Evolutionary conservation across 768 basidiomycete genomes (phyloP).

Genomic region (Mrakia blollopis): DNA sequence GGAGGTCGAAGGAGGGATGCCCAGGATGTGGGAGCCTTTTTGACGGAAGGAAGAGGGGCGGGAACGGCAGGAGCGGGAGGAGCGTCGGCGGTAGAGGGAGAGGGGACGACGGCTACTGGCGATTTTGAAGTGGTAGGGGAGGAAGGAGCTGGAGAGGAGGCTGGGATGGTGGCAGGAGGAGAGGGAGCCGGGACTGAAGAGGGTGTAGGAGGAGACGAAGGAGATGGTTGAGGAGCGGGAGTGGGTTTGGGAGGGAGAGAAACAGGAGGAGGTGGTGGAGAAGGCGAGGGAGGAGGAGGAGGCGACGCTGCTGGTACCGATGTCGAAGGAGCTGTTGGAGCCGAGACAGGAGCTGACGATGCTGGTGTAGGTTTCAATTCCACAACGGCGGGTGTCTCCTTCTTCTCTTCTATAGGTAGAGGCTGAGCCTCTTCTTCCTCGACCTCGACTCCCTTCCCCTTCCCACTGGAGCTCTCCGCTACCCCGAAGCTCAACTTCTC

Average conservation of each 20-base stretch:
- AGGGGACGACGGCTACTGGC: not conserved
- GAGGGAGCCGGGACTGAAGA: not conserved
- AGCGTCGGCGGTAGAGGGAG: not conserved
- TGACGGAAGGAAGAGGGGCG: conserved; percentile 2
- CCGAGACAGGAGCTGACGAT: not conserved
- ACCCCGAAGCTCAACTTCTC: not conserved
- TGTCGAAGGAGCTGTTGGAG: not conserved
- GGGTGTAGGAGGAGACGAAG: conserved; percentile 5
- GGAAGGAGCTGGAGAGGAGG: not conserved
- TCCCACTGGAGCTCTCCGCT: not conserved
- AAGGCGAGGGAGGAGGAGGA: not conserved
- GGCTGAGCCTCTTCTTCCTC: not conserved
- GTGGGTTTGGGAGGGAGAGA: not conserved
- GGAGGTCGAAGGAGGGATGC: conserved; percentile 27
- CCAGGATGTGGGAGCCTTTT: conserved; percentile 25
- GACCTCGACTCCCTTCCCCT: not conserved
- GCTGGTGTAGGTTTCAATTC: not conserved
- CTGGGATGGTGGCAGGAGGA: not conserved
- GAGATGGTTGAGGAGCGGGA: not conserved
- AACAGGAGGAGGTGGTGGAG: not conserved
- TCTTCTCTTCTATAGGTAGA: not conserved
- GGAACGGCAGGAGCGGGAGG: not conserved
- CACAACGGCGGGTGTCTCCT: not conserved
- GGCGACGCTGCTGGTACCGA: not conserved
- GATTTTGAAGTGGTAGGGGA: not conserved